Evolutionary conservation across 2,329 filamentous ascomycete genomes (phyloP).

Genomic region (Aspergillus intermedius): DNA sequence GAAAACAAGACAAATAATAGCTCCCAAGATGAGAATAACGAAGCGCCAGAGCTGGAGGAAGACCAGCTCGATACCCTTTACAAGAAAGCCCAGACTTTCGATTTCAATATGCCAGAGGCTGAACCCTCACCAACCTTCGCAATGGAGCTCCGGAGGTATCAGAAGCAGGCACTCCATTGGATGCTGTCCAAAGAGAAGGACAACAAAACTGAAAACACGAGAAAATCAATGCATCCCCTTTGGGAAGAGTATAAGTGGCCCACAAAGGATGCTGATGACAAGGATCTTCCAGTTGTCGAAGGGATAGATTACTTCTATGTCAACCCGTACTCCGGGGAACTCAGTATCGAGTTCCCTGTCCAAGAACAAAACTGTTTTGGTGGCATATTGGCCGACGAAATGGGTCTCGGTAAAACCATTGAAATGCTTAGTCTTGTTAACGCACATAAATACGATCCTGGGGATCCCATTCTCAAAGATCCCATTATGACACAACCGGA

Average conservation of each 20-base stretch:
- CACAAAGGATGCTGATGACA: conserved; percentile 75
- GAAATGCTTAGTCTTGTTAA: conserved; percentile 96
- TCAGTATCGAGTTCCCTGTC: conserved; percentile 82
- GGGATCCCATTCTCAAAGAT: conserved; percentile 17
- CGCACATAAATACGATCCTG: conserved; percentile 61
- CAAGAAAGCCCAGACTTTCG: conserved; percentile 92
- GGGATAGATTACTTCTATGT: conserved; percentile 77
- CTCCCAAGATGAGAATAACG: conserved; percentile 62
- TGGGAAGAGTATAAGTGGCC: conserved; percentile 98
- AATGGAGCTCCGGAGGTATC: conserved; percentile 81
- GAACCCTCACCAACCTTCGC: conserved; percentile 76
- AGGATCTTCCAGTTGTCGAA: conserved; percentile 59
- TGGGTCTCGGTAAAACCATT: conserved; percentile 97
- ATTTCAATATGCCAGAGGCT: conserved; percentile 83
- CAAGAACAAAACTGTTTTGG: conserved; percentile 94
- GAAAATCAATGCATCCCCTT: conserved; percentile 86
- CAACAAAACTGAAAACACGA: conserved; percentile 56
- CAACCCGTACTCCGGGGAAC: conserved; percentile 92
- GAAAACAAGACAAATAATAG: conserved; percentile 35
- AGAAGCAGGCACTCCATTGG: conserved; percentile 93
- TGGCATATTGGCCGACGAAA: conserved; percentile 88
- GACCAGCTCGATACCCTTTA: conserved; percentile 92
- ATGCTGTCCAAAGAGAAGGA: conserved; percentile 92
- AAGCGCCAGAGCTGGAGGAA: conserved; percentile 86
- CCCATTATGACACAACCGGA: conserved; percentile 42